These are phyloP conservation scores for Phylloporus rhodoxanthus DNA, from an alignment of 768 basidiomycete species.

Conservation along the genomic window DNA sequence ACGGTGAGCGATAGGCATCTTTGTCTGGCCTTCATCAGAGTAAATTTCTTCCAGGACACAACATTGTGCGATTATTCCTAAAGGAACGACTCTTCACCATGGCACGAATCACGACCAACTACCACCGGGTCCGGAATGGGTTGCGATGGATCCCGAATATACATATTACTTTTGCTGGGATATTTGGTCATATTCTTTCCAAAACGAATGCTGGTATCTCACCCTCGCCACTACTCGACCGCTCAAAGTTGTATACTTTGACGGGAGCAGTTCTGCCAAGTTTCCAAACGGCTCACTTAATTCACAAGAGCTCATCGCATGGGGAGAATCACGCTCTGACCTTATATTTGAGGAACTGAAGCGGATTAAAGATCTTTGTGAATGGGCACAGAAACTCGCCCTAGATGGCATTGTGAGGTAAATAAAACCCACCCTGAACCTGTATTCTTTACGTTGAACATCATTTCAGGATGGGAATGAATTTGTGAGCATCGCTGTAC, in stretches of 20 bases:
- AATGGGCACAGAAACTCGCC: constrained; percentile 37
- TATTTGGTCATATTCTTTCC: constrained; percentile 1
- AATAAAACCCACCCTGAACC: background rate
- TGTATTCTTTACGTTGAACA: background rate
- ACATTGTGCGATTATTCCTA: constrained; percentile 1
- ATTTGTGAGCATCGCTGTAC: constrained; percentile 32
- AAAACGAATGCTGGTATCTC: constrained; percentile 11
- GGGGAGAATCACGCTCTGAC: constrained; percentile 29
- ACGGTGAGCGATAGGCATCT: constrained; percentile 15
- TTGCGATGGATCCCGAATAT: constrained; percentile 28
- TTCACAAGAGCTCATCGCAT: constrained; percentile 42
- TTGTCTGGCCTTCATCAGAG: background rate
- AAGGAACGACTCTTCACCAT: constrained; percentile 5
- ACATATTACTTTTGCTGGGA: constrained; percentile 30
- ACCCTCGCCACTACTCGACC: constrained; percentile 18
- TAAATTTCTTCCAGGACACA: background rate
- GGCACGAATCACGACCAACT: constrained; percentile 5
- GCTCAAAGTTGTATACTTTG: constrained; percentile 46
- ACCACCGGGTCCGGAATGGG: constrained; percentile 27
- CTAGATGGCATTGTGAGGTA: constrained; percentile 47
- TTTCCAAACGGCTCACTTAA: constrained; percentile 39
- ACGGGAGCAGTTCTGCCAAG: constrained; percentile 46
- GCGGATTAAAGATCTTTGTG: constrained; percentile 37
- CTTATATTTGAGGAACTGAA: constrained; percentile 26
- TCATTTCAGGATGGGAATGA: constrained; percentile 37